Base-by-base conservation (phyloP, 1,139 yeast species). In the Pichia sp. region DNA sequence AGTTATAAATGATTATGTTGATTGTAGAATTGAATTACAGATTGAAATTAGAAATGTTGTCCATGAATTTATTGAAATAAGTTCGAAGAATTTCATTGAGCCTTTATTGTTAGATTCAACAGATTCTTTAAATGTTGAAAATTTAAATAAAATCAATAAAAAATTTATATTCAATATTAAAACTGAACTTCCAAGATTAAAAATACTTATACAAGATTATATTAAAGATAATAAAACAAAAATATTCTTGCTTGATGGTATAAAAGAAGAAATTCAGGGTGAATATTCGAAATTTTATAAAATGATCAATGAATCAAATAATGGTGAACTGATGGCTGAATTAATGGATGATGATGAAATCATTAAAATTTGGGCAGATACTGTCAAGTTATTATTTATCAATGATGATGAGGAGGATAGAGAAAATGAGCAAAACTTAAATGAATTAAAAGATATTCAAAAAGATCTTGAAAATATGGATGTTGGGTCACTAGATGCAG, bases 1-100 rank as follows among this genome's bases (percentile, higher is more conserved):
- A 51, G 87, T 87, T n/a, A 83, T 86, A 11, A 82, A 80, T 56
- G 83, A 86, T 60, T 84, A 83, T 87, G 76, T 82, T 41, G 97
- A 90, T 63, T 95, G 96, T 24, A 78, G 87, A 53, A 71, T 65
- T 40, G 97, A 89, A 61, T 69, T 89, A 33, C 86, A 84, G 54
- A 70, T 78, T 22, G 90, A 84, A 54, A 70, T 90, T 51, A 74
- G 90, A 52, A 78, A 77, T 51, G 70, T 82, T 2, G 86, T 87
- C 23, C 83, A 81, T 50, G 78, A 74, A 26, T 80, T 87, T 45
- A 67, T 76, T 24, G 63, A 68, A 24, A 69, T 67, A 6, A 5
- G 37, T 22, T 67, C 9, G 3, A 4, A 23, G 5, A 22, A 22
- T 10, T 32, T 32, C n/a, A n/a, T n/a, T n/a, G n/a, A n/a, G n/a